phyloP scores from a whole-genome alignment of 2,329 filamentous ascomycete genomes.

The Metarhizium guizhouense region DNA sequence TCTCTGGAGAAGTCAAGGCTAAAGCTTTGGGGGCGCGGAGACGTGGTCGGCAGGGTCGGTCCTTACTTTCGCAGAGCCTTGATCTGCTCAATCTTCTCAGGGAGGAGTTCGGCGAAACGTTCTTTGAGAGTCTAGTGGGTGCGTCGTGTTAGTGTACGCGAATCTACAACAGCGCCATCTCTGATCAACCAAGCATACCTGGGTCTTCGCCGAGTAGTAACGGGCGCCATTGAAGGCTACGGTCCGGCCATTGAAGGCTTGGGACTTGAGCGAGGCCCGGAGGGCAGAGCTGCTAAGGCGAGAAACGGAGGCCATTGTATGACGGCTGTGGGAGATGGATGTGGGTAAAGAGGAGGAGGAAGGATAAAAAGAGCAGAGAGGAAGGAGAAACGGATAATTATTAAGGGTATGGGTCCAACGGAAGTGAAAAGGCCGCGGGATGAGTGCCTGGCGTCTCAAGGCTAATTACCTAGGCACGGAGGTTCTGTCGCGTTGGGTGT shows the following conservation, averaged over 20 bases:
- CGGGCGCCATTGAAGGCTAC: conserved; percentile 74
- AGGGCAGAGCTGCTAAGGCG: conserved; percentile 75
- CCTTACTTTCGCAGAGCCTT: conserved; percentile 93
- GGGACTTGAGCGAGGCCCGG: conserved; percentile 62
- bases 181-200: conserved; percentile 45
- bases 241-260: conserved; percentile 58
- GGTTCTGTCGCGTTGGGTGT: too few relatives aligned
- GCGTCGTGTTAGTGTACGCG: background rate
- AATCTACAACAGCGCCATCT: too few relatives aligned
- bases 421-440: background rate
- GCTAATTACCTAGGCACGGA: background rate
- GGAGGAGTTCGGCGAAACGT: conserved; percentile 91
- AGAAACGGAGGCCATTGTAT: conserved; percentile 71
- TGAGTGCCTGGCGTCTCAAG: background rate
- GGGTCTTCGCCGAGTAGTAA: conserved; percentile 88
- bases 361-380: conserved; percentile 13
- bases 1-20: background rate
- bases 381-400: conserved; percentile 24
- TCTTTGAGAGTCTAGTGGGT: conserved; percentile 79
- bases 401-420: conserved; percentile 15
- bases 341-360: conserved; percentile 10
- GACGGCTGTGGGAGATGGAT: conserved; percentile 14
- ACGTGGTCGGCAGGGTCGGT: background rate
- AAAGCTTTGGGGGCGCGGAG: too few relatives aligned
- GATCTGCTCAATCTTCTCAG: conserved; percentile 97